A percentile compares a stretch with the other conserved stretches of the same genome.
Conservation (phyloP, 106 monocot genomes). For the Vanilla planifolia region DNA sequence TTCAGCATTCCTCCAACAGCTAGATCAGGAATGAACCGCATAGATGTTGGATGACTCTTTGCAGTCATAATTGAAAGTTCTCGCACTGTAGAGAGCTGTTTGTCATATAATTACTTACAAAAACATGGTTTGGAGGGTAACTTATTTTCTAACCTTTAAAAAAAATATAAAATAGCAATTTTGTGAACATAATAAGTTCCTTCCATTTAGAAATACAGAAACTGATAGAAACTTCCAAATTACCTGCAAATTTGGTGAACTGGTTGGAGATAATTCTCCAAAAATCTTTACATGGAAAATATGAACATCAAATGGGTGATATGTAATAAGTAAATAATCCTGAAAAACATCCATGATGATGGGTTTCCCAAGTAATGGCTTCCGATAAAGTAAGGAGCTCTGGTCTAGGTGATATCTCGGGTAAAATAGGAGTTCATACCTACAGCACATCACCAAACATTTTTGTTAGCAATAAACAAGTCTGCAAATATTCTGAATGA, state of each 20-base stretch:
- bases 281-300: constrained; percentile 80
- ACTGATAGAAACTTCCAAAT: neutral
- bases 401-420: constrained; percentile 99
- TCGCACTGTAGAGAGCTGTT: constrained; percentile 96
- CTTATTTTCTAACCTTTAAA: too few relatives aligned
- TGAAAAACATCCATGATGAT: constrained; percentile 95
- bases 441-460: constrained; percentile 20
- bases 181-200: neutral
- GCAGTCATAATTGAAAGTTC: constrained; percentile 98
- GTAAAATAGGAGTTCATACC: constrained; percentile 95
- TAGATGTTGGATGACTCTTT: constrained; percentile 86
- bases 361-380: constrained; percentile 75
- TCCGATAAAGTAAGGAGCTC: constrained; percentile 87
- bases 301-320: constrained; percentile 94
- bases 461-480: too few relatives aligned
- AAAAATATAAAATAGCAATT: constrained; percentile 4
- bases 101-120: constrained; percentile 57
- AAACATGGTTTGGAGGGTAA: constrained; percentile 15
- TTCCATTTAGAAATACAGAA: neutral
- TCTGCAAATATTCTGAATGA: too few relatives aligned
- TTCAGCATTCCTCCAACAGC: constrained; percentile 27
- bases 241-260: constrained; percentile 79
- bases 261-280: constrained; percentile 79
- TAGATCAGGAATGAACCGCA: constrained; percentile 84
- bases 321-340: constrained; percentile 88